Evolutionary conservation across 305 asterid species (phyloP), one percentile per base, ranked within the genome.

Genomic region (Nicotiana rustica): DNA sequence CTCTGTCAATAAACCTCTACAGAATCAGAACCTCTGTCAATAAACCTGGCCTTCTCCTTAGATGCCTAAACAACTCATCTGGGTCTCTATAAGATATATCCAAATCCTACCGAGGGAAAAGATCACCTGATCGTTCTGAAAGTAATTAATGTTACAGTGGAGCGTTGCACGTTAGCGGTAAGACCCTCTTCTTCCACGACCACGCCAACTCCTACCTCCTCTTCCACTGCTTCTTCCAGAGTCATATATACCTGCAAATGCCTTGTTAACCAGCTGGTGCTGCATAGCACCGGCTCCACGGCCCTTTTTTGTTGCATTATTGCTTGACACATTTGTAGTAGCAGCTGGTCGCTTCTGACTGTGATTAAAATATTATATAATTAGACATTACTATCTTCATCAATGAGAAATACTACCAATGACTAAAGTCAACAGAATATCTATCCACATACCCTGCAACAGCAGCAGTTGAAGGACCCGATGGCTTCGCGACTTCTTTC

Each of bases 221-320:
- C 89, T 87, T 67, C 83, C 61, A 35, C 92, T 87, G 14, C 90
- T 90, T 44, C 92, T 80, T 68, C 96, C 87, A 19, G 89, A 85
- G 0, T 88, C 84, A 6, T 85, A 86, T 82, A 94, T 73, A 56
- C 94, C 97, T 88, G 88, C 93, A 85, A 94, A 94, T 60, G 98
- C 97, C 89, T 88, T 92, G 85, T 90, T 90, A 66, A 94, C 86
- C 44, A 96, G 95, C 87, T 93, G 97, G 88, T 90, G 91, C 81
- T 89, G 97, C 59, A 84, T n/a, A 56, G 91, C 90, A 66, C 95
- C 94, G 33, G 84, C 88, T 68, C 94, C 97, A 84, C 97, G 87
- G 44, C 93, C 91, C 89, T 85, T 96, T 91, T 96, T 96, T 25
- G 62, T 10, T 14, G 91, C 83, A 80, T 82, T 88, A 25, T 82